Percentiles rank a stretch among this genome's conserved stretches.
Evolutionary conservation across 495 filamentous ascomycete species (phyloP).

Genomic region (Trichocladium antarcticum): DNA sequence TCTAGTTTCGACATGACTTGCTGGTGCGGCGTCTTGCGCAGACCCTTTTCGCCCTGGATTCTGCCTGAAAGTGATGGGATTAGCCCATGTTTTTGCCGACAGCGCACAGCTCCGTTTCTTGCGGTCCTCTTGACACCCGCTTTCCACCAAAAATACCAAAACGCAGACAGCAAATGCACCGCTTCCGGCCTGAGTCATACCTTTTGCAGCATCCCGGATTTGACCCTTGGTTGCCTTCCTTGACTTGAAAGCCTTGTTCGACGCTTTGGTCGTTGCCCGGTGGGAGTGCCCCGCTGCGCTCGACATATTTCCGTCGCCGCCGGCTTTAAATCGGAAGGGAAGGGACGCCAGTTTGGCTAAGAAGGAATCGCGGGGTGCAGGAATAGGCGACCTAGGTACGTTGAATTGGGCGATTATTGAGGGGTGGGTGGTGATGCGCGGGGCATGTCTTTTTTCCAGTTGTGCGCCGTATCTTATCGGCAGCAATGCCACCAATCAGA

Average conservation of each 20-base stretch:
- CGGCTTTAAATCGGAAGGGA: slow-evolving; percentile 80
- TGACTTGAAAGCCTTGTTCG: slow-evolving; percentile 84
- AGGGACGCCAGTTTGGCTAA: slow-evolving; percentile 51
- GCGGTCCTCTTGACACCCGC: neutral
- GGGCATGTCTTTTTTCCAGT: slow-evolving; percentile 22
- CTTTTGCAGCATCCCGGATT: slow-evolving; percentile 71
- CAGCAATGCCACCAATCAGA: slow-evolving; percentile 13
- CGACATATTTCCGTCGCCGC: slow-evolving; percentile 55
- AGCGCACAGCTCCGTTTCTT: neutral
- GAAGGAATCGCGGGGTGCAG: neutral
- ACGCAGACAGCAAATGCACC: neutral
- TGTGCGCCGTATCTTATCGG: slow-evolving; percentile 26
- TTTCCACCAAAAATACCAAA: neutral
- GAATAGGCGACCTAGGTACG: no score
- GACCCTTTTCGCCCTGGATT: slow-evolving; percentile 42
- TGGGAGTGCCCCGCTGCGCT: slow-evolving; percentile 63
- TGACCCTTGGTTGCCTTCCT: slow-evolving; percentile 79
- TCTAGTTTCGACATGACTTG: slow-evolving; percentile 95
- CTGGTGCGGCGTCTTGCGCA: slow-evolving; percentile 82
- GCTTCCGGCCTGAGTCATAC: slow-evolving; percentile 33
- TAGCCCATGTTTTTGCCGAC: no score
- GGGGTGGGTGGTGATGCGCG: slow-evolving; percentile 18
- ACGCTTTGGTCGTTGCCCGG: slow-evolving; percentile 74
- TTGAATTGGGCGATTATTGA: neutral
- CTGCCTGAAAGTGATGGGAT: slow-evolving; percentile 24